Evolutionary conservation across 1,139 yeast species (phyloP).

Genomic region (Zygosaccharomyces pseudobailii): DNA sequence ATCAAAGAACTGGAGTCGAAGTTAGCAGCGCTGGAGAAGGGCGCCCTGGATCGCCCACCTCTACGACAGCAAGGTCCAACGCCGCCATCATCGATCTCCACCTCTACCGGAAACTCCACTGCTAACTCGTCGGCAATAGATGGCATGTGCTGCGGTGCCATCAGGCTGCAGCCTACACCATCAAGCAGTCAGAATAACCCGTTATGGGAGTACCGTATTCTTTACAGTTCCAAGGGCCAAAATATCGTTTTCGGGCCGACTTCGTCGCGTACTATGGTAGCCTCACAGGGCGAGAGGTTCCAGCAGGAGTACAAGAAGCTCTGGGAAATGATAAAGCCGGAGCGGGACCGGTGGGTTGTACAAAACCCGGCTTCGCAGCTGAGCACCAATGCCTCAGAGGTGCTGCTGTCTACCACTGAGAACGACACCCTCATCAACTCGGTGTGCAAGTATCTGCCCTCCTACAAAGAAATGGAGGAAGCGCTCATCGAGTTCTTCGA

Average conservation of each 20-base stretch:
- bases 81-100: background rate
- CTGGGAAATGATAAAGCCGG: constrained; percentile 24
- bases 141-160: background rate
- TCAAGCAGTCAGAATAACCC: constrained; percentile 14
- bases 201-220: constrained; percentile 14
- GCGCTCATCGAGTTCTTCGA: constrained; percentile 18
- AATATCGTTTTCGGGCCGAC: constrained; percentile 28
- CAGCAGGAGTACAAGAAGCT: constrained; percentile 19
- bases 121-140: background rate
- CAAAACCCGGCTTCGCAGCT: constrained; percentile 5
- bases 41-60: background rate
- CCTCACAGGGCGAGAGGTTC: constrained; percentile 19
- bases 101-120: background rate
- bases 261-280: constrained; percentile 20
- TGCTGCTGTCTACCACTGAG: constrained; percentile 1
- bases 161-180: background rate
- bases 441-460: constrained; percentile 23
- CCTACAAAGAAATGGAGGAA: constrained; percentile 14
- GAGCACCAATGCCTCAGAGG: constrained; percentile 1
- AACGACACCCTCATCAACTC: constrained; percentile 12
- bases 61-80: background rate
- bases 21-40: constrained; percentile 1
- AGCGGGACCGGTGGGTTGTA: constrained; percentile 22
- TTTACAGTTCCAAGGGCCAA: constrained; percentile 12
- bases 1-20: constrained; percentile 21